Conservation (phyloP, 768 basidiomycete species). For the Pholiota microspora region DNA sequence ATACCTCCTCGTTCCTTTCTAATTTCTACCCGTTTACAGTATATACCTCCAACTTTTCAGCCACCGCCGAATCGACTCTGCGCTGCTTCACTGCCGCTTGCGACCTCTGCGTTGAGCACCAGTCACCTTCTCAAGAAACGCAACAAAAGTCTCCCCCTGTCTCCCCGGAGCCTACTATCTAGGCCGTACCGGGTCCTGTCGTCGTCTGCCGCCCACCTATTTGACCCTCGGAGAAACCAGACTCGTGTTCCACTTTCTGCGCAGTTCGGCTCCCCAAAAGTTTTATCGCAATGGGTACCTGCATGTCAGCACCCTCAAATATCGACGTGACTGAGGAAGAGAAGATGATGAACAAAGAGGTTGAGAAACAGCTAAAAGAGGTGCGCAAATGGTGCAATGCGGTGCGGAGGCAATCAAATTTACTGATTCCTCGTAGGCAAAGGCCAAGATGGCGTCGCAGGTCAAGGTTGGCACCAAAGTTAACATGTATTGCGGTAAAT, state of each 20-base stretch:
- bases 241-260: background rate
- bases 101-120: background rate
- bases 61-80: background rate
- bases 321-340: conserved; percentile 70
- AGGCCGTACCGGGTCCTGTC: background rate
- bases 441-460: conserved; percentile 64
- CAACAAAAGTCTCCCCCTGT: background rate
- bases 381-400: conserved; percentile 34
- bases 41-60: too few species aligned
- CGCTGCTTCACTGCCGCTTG: background rate
- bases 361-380: conserved; percentile 77
- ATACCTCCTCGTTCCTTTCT: background rate
- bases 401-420: background rate
- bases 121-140: background rate
- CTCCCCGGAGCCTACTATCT: background rate
- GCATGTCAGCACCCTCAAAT: conserved; percentile 60
- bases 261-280: background rate
- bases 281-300: conserved; percentile 63
- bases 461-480: conserved; percentile 58
- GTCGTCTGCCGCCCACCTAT: background rate
- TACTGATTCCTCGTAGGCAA: conserved; percentile 49
- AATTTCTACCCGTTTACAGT: background rate
- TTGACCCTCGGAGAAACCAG: background rate
- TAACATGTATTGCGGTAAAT: conserved; percentile 2
- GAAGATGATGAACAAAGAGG: conserved; percentile 61